A percentile compares a stretch with the other conserved stretches of the same genome.
Evolutionary conservation across 176 grass and related monocot species (phyloP).

Genomic region (Zea mays): Zm-B73-REFERENCE-NAM-5.0 NC_050098.1:225260501-225261000

Average conservation of each 20-base stretch:
- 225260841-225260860: constrained; percentile 76
- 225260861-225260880: constrained; percentile 70
- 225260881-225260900: constrained; percentile 68
- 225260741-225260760: constrained; percentile 66
- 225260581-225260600: not conserved
- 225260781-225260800: constrained; percentile 66
- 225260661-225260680: not conserved
- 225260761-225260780: constrained; percentile 82
- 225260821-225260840: constrained; percentile 80
- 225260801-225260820: constrained; percentile 83
- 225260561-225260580: not conserved
- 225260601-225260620: not conserved
- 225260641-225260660: constrained; percentile 9
- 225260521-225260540: not conserved
- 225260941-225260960: constrained; percentile 27
- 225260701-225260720: constrained; percentile 18
- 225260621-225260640: not conserved
- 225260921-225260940: not conserved
- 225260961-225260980: constrained; percentile 26
- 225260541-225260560: not conserved
- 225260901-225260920: constrained; percentile 14
- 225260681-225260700: constrained; percentile 1
- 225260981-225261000: constrained; percentile 6
- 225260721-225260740: constrained; percentile 40
- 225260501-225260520: not conserved